Conservation (phyloP, 2,329 filamentous ascomycete genomes). For the Tolypocladium nubicola region DNA sequence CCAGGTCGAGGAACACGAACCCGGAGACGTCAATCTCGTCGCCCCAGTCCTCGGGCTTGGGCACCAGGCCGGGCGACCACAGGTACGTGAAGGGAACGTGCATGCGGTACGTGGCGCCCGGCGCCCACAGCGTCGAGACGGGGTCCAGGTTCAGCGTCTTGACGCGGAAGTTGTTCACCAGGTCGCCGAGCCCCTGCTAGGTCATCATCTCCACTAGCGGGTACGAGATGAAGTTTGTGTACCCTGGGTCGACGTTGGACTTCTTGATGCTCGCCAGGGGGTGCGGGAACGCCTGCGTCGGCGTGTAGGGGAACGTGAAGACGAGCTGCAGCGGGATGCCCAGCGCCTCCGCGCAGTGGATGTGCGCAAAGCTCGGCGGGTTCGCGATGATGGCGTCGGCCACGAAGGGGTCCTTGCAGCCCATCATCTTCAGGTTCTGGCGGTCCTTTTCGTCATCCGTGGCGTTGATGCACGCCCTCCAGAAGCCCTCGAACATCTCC, state of each 20-base stretch:
- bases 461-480: conserved; percentile 65
- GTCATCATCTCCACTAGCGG: conserved; percentile 77
- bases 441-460: conserved; percentile 53
- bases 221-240: conserved; percentile 74
- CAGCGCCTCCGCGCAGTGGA: conserved; percentile 70
- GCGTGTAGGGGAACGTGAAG: conserved; percentile 80
- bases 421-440: conserved; percentile 55
- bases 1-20: conserved; percentile 67
- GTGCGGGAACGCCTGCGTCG: conserved; percentile 66
- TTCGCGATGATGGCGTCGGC: conserved; percentile 81
- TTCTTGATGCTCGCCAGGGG: conserved; percentile 66
- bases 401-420: conserved; percentile 48
- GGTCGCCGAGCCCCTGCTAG: conserved; percentile 78
- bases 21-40: conserved; percentile 63
- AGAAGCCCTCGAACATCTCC: conserved; percentile 76
- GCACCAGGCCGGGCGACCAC: conserved; percentile 55
- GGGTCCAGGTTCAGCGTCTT: conserved; percentile 62
- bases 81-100: conserved; percentile 69
- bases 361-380: conserved; percentile 66
- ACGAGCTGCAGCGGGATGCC: conserved; percentile 74
- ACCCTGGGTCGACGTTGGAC: conserved; percentile 59
- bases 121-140: conserved; percentile 67
- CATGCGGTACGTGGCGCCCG: conserved; percentile 59
- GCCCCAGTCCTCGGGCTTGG: conserved; percentile 60
- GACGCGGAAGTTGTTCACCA: conserved; percentile 64